Conservation (phyloP, 257 asterid species). For the Scutellaria minor region DNA sequence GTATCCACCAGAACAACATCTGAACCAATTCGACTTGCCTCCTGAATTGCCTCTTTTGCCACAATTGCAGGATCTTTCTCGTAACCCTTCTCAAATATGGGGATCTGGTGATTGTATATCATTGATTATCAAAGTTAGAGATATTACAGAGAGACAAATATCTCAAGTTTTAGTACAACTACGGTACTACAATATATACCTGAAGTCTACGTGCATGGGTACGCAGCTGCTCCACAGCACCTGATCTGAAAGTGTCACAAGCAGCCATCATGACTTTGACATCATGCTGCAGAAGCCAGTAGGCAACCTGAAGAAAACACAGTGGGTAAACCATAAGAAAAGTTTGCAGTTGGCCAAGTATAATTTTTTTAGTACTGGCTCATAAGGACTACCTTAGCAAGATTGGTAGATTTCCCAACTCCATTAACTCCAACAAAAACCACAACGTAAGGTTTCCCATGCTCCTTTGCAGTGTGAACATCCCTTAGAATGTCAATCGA, state of each 20-base stretch:
- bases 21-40: constrained; percentile 84
- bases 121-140: constrained; percentile 24
- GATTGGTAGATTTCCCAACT: constrained; percentile 97
- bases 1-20: constrained; percentile 99
- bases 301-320: constrained; percentile 71
- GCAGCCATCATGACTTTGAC: constrained; percentile 97
- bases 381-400: constrained; percentile 72
- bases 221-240: constrained; percentile 99
- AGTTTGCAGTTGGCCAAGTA: not conserved
- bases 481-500: constrained; percentile 96
- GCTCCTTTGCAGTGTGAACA: constrained; percentile 94
- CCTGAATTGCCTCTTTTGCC: constrained; percentile 97
- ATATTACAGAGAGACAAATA: constrained; percentile 14
- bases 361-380: not conserved
- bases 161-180: constrained; percentile 13
- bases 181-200: constrained; percentile 44
- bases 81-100: constrained; percentile 96
- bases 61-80: constrained; percentile 98
- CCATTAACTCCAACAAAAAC: constrained; percentile 99
- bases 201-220: constrained; percentile 97
- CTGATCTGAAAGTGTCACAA: constrained; percentile 97
- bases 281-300: constrained; percentile 94
- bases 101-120: constrained; percentile 55
- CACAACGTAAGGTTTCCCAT: constrained; percentile 91
- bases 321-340: constrained; percentile 17